Evolutionary conservation across 345 rosid genomes (phyloP).

Genomic region (Gossypium turneri): DNA sequence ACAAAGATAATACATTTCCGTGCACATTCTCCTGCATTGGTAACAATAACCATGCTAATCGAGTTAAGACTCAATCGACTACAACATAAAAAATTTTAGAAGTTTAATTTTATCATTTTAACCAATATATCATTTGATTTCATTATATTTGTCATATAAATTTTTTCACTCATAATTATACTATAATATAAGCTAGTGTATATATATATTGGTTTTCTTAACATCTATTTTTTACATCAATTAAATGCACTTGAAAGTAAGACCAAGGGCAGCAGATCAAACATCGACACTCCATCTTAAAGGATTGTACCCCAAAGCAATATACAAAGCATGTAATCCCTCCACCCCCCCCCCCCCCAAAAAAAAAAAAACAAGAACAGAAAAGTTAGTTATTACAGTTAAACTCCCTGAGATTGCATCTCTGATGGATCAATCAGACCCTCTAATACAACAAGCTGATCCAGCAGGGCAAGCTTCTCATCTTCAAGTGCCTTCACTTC

Average conservation of each 20-base stretch:
- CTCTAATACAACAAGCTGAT: conserved; percentile 83
- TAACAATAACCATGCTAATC: accelerated
- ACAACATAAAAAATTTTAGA: too few species aligned
- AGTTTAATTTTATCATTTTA: too few species aligned
- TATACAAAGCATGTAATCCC: not conserved
- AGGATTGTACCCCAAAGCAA: not conserved
- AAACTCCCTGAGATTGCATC: conserved; percentile 21
- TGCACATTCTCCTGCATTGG: too few species aligned
- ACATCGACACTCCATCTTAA: not conserved
- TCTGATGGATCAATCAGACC: conserved; percentile 75
- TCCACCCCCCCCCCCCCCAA: too few species aligned
- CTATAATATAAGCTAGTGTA: too few species aligned
- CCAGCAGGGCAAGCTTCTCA: conserved; percentile 70
- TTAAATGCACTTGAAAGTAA: not conserved
- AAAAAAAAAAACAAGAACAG: not conserved
- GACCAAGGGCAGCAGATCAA: not conserved
- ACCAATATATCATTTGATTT: too few species aligned
- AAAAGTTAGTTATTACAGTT: not conserved
- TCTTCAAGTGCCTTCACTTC: conserved; percentile 68
- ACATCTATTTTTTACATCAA: too few species aligned
- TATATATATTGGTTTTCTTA: too few species aligned
- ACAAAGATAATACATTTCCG: too few species aligned
- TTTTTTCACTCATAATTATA: too few species aligned
- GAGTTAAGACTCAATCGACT: too few species aligned
- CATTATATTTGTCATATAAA: too few species aligned